Percentiles rank a stretch among this genome's conserved stretches.
Evolutionary conservation across 257 asterid species (phyloP).

Genomic region (Knoxia roxburghii): DNA sequence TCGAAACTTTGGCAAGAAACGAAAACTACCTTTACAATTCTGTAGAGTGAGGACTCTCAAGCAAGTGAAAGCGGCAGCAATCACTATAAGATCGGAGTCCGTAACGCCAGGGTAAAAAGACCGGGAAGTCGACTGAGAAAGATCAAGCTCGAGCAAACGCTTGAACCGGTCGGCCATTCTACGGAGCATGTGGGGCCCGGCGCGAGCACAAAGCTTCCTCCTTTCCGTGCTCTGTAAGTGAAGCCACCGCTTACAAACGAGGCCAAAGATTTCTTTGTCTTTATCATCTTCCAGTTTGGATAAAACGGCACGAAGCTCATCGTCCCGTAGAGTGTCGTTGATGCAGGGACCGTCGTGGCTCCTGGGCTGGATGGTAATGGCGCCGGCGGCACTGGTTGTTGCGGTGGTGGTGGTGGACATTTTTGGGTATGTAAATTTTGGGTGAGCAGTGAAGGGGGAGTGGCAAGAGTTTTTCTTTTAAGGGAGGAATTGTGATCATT

Average conservation of each 20-base stretch:
- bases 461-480: neutral
- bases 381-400: neutral
- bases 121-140: constrained; percentile 74
- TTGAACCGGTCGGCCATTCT: constrained; percentile 74
- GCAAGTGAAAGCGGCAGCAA: constrained; percentile 60
- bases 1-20: neutral
- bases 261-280: constrained; percentile 75
- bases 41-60: constrained; percentile 50
- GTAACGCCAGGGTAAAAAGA: constrained; percentile 93
- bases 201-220: constrained; percentile 66
- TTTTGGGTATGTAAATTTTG: neutral
- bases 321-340: constrained; percentile 67
- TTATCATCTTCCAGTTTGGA: constrained; percentile 41
- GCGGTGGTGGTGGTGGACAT: neutral
- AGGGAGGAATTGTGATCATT: neutral
- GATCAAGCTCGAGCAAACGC: constrained; percentile 66
- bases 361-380: neutral
- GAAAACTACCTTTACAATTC: constrained; percentile 61
- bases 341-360: constrained; percentile 30
- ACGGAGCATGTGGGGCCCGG: constrained; percentile 92
- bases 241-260: constrained; percentile 96
- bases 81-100: constrained; percentile 72
- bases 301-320: constrained; percentile 72
- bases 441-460: neutral
- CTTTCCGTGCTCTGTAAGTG: constrained; percentile 76